phyloP scores from a whole-genome alignment of 2,329 filamentous ascomycete genomes.

The Aspergillus amoenus region DNA sequence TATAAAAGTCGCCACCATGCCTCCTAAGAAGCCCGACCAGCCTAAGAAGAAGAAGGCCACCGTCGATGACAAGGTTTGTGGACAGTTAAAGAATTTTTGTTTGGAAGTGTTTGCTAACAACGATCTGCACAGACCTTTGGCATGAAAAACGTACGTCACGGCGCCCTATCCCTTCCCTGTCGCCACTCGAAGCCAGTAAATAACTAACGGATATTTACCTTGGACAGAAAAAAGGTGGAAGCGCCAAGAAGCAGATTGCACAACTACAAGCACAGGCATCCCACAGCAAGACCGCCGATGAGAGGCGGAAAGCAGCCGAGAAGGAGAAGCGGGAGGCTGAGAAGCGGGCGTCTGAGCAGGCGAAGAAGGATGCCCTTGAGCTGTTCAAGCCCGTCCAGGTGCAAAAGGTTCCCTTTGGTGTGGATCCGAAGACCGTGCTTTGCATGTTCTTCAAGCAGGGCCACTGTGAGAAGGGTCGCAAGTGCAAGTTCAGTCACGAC shows the following conservation, averaged over 20 bases:
- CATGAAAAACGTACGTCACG: conserved; percentile 79
- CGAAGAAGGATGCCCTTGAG: conserved; percentile 74
- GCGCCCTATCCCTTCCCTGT: neutral
- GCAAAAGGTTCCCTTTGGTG: conserved; percentile 97
- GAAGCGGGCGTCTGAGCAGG: conserved; percentile 85
- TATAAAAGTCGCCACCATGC: conserved; percentile 40
- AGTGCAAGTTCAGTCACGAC: conserved; percentile 98
- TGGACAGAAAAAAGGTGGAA: conserved; percentile 78
- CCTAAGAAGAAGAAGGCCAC: conserved; percentile 50
- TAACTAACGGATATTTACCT: conserved; percentile 20
- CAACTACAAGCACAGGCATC: conserved; percentile 74
- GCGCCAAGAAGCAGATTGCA: conserved; percentile 86
- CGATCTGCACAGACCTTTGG: conserved; percentile 70
- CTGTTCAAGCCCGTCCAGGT: conserved; percentile 89
- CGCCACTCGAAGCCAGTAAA: conserved; percentile 1
- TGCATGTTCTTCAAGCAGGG: conserved; percentile 98
- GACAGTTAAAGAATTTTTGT: conserved; percentile 16
- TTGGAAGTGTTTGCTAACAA: neutral
- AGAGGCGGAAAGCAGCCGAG: conserved; percentile 74
- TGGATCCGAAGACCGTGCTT: conserved; percentile 95
- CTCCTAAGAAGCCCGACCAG: conserved; percentile 47
- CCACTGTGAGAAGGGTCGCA: conserved; percentile 92
- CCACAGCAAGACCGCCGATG: conserved; percentile 75
- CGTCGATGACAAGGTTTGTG: conserved; percentile 74
- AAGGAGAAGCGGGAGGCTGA: conserved; percentile 72